phyloP scores from a whole-genome alignment of 257 asterid genomes.

The Schizonepeta tenuifolia region DNA sequence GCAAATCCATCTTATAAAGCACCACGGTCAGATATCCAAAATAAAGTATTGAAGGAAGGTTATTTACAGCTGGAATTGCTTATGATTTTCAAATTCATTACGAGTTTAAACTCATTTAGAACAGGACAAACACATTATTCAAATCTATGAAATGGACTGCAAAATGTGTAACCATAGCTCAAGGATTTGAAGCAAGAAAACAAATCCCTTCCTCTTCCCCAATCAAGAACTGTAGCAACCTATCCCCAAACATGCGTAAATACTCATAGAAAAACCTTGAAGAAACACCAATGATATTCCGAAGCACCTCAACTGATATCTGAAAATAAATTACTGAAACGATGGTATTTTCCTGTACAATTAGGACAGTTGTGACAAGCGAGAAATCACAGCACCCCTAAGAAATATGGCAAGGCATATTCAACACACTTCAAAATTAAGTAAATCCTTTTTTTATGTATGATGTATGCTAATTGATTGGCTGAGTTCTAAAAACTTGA shows the following conservation, averaged over 20 bases:
- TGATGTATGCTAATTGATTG: conserved; percentile 9
- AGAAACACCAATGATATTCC: neutral
- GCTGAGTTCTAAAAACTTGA: neutral
- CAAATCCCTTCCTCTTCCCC: conserved; percentile 10
- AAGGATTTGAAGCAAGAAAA: neutral
- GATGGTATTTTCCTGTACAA: neutral
- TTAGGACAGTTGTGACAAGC: neutral
- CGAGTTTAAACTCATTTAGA: neutral
- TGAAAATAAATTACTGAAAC: conserved; percentile 9
- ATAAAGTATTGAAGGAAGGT: conserved; percentile 3
- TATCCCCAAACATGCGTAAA: neutral
- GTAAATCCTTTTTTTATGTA: neutral
- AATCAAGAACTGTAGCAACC: neutral
- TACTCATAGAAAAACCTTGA: neutral
- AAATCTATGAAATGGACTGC: neutral
- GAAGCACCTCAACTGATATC: neutral
- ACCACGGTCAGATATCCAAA: neutral
- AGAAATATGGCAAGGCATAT: conserved; percentile 4
- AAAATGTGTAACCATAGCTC: neutral
- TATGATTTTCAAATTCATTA: neutral
- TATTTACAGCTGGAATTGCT: conserved; percentile 20
- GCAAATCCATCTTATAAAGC: conserved; percentile 2
- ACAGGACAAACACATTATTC: neutral
- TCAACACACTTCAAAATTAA: conserved; percentile 12
- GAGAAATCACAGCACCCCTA: neutral